These are phyloP conservation scores for Hevea brasiliensis DNA, from an alignment of 345 rosid species.

Conservation along the genomic window DNA sequence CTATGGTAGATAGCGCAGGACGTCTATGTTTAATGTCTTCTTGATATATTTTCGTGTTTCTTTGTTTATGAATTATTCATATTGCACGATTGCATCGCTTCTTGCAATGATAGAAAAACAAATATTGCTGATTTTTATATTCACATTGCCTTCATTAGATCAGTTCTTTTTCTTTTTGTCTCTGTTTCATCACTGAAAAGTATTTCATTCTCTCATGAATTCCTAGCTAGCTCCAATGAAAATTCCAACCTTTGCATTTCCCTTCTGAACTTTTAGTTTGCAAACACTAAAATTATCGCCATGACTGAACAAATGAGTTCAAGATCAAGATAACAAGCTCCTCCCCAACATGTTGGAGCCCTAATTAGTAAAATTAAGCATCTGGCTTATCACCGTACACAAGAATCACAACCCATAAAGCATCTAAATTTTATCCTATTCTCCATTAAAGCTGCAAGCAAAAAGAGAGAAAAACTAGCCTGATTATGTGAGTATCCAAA, in stretches of 20 bases:
- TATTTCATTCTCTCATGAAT: background rate
- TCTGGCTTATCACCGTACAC: background rate
- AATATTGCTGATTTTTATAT: background rate
- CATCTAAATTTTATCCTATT: background rate
- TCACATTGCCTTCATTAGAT: background rate
- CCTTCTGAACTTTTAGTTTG: background rate
- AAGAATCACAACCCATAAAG: background rate
- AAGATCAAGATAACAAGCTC: background rate
- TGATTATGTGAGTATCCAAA: constrained; percentile 96
- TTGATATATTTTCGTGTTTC: background rate
- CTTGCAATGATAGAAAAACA: background rate
- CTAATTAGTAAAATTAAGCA: background rate
- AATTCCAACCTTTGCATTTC: background rate
- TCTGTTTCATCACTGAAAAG: background rate
- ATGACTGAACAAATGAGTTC: background rate
- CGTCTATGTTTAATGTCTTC: background rate
- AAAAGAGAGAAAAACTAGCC: constrained; percentile 41
- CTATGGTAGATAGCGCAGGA: no score
- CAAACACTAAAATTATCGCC: background rate
- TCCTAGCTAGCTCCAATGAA: background rate
- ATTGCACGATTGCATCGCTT: background rate
- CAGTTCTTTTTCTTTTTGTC: background rate
- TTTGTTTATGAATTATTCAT: background rate
- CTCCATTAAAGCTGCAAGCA: background rate
- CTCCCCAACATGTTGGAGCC: background rate